Conservation (phyloP, 257 asterid genomes). For the Nemophila menziesii region DNA sequence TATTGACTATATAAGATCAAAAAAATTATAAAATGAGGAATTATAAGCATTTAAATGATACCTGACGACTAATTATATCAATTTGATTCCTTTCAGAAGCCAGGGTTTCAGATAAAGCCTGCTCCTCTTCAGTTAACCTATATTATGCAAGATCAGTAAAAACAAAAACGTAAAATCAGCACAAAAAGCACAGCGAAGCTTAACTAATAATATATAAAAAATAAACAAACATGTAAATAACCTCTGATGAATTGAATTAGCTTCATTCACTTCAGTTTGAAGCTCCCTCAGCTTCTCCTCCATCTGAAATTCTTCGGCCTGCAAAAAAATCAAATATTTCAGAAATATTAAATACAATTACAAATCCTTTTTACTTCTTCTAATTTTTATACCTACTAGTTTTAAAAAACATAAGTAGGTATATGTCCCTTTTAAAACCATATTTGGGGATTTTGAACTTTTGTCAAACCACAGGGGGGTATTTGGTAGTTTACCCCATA, state of each 20-base stretch:
- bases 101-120: conserved; percentile 24
- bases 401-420: background rate
- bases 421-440: no score
- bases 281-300: conserved; percentile 48
- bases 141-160: conserved; percentile 15
- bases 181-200: background rate
- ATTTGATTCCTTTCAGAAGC: conserved; percentile 33
- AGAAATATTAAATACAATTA: conserved; percentile 7
- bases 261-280: conserved; percentile 46
- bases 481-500: no score
- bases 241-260: conserved; percentile 38
- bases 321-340: conserved; percentile 20
- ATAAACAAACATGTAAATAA: conserved; percentile 15
- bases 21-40: background rate
- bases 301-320: conserved; percentile 82
- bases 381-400: background rate
- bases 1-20: background rate
- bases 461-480: no score
- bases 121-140: conserved; percentile 67
- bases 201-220: no score
- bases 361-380: background rate
- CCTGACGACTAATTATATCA: conserved; percentile 34
- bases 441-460: no score
- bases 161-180: conserved; percentile 16
- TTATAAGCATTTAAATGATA: conserved; percentile 10